These are phyloP conservation scores for Triangularia setosa DNA, from an alignment of 2,329 filamentous ascomycete species.

Conservation along the genomic window DNA sequence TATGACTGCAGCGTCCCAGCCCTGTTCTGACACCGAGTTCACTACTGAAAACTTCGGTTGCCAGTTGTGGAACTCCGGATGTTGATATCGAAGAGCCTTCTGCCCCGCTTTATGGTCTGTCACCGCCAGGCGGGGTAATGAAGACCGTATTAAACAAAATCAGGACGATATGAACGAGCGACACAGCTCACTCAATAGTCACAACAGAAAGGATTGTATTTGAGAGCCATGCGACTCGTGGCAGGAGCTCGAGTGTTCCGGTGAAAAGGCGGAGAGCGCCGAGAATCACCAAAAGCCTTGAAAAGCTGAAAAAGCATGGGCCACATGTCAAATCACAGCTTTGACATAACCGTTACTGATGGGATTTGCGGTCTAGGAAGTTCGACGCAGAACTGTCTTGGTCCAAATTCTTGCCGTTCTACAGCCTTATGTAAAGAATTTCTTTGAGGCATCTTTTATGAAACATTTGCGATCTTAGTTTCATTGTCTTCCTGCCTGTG, in stretches of 20 bases:
- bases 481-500: background rate
- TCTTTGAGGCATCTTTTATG: background rate
- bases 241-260: background rate
- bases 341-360: no score
- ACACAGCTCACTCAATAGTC: background rate
- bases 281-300: background rate
- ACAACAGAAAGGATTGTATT: background rate
- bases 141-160: background rate
- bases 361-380: background rate
- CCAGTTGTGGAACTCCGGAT: background rate
- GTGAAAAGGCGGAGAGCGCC: background rate
- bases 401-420: background rate
- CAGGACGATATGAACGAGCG: background rate
- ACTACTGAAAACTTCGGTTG: background rate
- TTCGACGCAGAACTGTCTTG: no score
- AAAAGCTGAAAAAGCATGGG: background rate
- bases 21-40: background rate
- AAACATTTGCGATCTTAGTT: background rate
- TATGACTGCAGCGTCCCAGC: background rate
- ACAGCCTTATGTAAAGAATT: background rate
- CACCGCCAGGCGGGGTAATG: background rate
- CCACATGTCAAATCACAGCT: background rate
- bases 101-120: background rate
- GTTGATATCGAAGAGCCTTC: background rate
- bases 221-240: background rate